Evolutionary conservation across 768 basidiomycete species (phyloP), one percentile per base, ranked within the genome.

Genomic region (Fibroporia radiculosa): DNA sequence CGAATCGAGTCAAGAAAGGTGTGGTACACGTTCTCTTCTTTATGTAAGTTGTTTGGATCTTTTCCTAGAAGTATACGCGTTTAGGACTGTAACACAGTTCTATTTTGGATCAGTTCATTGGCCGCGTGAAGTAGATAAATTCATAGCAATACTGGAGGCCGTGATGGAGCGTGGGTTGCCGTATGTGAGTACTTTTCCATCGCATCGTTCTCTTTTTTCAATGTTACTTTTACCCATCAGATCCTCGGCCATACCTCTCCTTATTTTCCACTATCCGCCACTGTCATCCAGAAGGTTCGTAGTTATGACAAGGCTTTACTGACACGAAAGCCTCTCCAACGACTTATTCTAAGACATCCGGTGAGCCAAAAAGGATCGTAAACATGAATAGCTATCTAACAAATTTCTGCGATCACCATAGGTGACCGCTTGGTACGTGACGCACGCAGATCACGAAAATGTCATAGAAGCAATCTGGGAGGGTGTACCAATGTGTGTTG

Each of bases 291-390:
- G 19, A 50, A 45, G 27, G 41, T 56, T 14, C 31, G 48, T 14
- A 23, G 35, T 13, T 54, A 44, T 22, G 44, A 41, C 11, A 34
- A 47, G 26, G 57, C 52, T 22, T n/a, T 54, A 10, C 34, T 58
- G 20, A 52, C 53, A 4, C 35, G 39, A 3, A 56, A 55, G 57
- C 42, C 49, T 16, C 57, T 55, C 2, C 57, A 58, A 40, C 52
- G 56, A 42, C 35, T 48, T 28, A 52, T 58, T 16, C 45, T 58
- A 8, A 27, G 37, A 7, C 56, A 58, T 27, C 39, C 45, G 1
- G 56, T 58, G 27, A 37, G 56, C 23, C 4, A 2, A 12, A 3
- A 35, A 28, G 6, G 12, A 20, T 31, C 29, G 29, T 31, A n/a
- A 31, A 26, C 13, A 11, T n/a, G 31, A 12, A 42, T 20, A 13